Percentiles rank a stretch among this genome's conserved stretches.
Conservation (phyloP, 2,329 filamentous ascomycete species). For the Diaporthe amygdali region DNA sequence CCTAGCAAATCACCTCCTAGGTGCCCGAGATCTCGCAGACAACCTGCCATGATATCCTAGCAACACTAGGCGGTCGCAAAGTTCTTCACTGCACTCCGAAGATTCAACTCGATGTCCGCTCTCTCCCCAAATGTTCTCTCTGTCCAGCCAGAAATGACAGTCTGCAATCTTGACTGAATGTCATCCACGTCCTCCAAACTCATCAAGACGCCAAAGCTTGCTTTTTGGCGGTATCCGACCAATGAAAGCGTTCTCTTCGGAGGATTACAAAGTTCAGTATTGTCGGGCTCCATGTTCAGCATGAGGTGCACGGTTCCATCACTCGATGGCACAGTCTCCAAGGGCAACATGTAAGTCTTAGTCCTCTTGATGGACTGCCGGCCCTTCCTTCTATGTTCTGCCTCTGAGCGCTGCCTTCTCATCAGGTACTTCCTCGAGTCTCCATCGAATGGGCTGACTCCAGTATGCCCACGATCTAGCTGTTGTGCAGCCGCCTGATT, state of each 20-base stretch:
- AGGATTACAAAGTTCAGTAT: background rate
- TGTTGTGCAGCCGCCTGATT: background rate
- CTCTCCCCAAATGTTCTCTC: background rate
- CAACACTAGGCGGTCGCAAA: background rate
- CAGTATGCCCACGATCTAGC: background rate
- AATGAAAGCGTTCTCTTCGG: background rate
- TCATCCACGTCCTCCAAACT: conserved; percentile 11
- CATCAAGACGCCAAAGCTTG: background rate
- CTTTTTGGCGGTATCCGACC: background rate
- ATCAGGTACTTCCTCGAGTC: conserved; percentile 28
- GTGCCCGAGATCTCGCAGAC: background rate
- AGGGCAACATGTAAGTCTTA: conserved; percentile 31
- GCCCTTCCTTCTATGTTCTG: conserved; percentile 12
- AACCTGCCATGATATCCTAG: background rate
- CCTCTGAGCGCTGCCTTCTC: conserved; percentile 28
- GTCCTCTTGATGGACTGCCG: conserved; percentile 28
- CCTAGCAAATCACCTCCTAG: background rate
- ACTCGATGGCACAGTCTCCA: conserved; percentile 28
- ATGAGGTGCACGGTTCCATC: conserved; percentile 25
- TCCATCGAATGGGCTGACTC: background rate
- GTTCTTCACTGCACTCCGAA: conserved; percentile 13
- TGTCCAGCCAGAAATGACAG: conserved; percentile 13
- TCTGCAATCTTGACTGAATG: conserved; percentile 8
- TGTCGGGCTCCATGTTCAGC: conserved; percentile 20
- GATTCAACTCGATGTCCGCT: conserved; percentile 6